Percentiles rank a stretch among this genome's conserved stretches.
These are phyloP conservation scores for Heritiera fomes DNA, from an alignment of 345 rosid genomes.

Conservation along the genomic window DNA sequence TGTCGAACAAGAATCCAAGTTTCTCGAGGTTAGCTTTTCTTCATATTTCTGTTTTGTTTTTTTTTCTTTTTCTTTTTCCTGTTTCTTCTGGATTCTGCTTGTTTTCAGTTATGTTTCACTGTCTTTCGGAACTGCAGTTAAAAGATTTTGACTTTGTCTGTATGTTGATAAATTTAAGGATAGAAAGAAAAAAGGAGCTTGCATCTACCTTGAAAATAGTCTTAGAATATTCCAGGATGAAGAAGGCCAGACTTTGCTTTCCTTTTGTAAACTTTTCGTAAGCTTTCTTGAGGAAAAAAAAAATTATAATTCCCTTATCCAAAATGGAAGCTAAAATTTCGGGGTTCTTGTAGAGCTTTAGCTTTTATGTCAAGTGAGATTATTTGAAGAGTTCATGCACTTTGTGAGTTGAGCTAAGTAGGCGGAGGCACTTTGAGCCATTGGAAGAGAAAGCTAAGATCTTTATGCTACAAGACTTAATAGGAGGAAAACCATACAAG, in stretches of 20 bases:
- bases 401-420: neutral
- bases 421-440: neutral
- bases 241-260: neutral
- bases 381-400: neutral
- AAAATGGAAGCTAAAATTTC: neutral
- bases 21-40: slow-evolving; percentile 48
- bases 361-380: neutral
- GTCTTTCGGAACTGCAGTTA: neutral
- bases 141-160: neutral
- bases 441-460: slow-evolving; percentile 4
- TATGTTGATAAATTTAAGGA: neutral
- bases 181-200: neutral
- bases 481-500: neutral
- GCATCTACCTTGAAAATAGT: neutral
- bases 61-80: neutral
- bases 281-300: neutral
- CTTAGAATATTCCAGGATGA: slow-evolving; percentile 2
- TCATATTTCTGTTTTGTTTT: neutral
- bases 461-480: neutral
- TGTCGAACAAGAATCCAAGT: slow-evolving; percentile 63
- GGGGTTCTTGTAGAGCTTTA: neutral
- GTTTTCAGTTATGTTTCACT: neutral
- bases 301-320: neutral
- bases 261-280: neutral
- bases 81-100: neutral